Base-by-base conservation (phyloP, 345 rosid genomes). In the Rhodomyrtus tomentosa region DNA sequence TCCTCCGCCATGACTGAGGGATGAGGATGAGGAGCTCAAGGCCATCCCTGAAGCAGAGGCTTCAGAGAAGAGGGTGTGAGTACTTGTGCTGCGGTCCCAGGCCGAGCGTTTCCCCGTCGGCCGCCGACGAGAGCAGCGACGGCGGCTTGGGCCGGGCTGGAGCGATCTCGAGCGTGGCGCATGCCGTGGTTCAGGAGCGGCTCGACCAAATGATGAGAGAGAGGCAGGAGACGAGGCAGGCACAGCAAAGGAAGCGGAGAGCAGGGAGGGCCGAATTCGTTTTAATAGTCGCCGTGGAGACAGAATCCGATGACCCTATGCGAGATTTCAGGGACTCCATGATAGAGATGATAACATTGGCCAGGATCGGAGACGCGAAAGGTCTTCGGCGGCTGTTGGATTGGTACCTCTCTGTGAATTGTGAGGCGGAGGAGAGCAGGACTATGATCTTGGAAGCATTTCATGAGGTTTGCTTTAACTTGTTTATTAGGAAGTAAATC, bases 401-500 rank as follows among this genome's bases (percentile, higher is more conserved):
- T 27, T 62, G 51, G 50, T 83, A 83, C 84, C 55, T 83, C 51
- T 42, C 84, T 50, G 50, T 59, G 50, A 83, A 83, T 48, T 42
- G 74, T 21, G 32, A 59, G 53, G n/a, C n/a, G n/a, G 76, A 25
- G 42, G 76, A 25, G 27, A 40, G 52, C 18, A 21, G 53, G 74
- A 29, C 51, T 8, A 50, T 42, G 11, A 55, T 83, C 25, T 49
- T 83, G 22, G 74, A 83, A 80, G 84, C 52, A 49, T 83, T 83
- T 68, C 25, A 83, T 45, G 80, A 83, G 29, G 80, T 83, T 48
- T 83, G 84, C 80, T 21, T 49, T 62, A 49, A 48, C 76, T 55
- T 83, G 84, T 83, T 83, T 49, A 9, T 42, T 27, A 21, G 53
- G 42, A 86, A 91, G 91, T 89, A 92, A 90, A 86, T 87, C 87